Percentiles rank a stretch among this genome's conserved stretches.
Conservation (phyloP, 73 alveolate species). For the Paramecium pentaurelia region DNA sequence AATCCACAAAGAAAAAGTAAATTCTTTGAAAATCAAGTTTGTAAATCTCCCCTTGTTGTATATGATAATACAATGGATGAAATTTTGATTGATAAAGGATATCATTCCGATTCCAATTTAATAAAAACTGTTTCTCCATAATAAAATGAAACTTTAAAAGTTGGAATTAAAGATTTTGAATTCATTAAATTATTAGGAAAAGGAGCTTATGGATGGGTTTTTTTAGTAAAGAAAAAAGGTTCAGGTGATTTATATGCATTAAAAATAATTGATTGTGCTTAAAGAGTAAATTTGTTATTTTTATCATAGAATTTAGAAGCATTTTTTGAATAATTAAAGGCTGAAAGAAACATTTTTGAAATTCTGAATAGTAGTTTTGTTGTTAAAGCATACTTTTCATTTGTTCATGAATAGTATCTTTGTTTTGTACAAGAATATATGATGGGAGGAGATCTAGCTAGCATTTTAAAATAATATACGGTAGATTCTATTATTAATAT, state of each 20-base stretch:
- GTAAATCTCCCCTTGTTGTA: background rate
- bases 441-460: conserved; percentile 64
- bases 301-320: background rate
- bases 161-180: conserved; percentile 60
- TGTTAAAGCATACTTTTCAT: conserved; percentile 55
- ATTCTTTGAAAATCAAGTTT: background rate
- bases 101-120: conserved; percentile 36
- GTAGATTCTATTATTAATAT: background rate
- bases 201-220: conserved; percentile 65
- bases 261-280: conserved; percentile 50
- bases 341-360: conserved; percentile 56
- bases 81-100: background rate
- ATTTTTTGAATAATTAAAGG: conserved; percentile 34
- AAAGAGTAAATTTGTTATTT: background rate
- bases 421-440: conserved; percentile 65
- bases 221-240: conserved; percentile 42
- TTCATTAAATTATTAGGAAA: conserved; percentile 37
- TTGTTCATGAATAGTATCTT: conserved; percentile 55
- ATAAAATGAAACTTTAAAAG: background rate
- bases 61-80: background rate
- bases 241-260: conserved; percentile 61
- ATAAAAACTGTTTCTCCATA: background rate
- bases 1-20: background rate
- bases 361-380: conserved; percentile 39
- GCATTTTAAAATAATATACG: conserved; percentile 51